Evolutionary conservation across 106 monocot genomes (phyloP), one percentile per base, ranked within the genome.

Genomic region (Posidonia australis): DNA sequence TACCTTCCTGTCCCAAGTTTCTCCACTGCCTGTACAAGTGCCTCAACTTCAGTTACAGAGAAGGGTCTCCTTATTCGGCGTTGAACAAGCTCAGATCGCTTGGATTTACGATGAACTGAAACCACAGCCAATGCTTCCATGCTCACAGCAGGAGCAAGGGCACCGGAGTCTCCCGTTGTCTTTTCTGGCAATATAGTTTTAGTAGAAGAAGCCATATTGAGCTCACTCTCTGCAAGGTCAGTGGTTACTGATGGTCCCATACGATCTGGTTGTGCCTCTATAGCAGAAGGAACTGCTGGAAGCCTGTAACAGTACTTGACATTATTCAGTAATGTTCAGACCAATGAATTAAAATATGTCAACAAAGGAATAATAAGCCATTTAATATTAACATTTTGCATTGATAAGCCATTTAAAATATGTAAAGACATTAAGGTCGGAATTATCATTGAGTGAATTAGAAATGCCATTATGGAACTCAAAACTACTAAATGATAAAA

Each of bases 1-100:
- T 4, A 79, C 83, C 83, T 79, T 69, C 83, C 83, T 10, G 83
- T 83, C 42, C 83, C 83, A 7, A 83, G 65, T 46, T 62, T 76
- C 58, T 83, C 83, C 18, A 83, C 83, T 18, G 78, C 83, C 41
- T 76, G 76, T 28, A 83, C 83, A 3, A 83, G 78, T 0, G 79
- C 83, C 56, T 83, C 83, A 41, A 83, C 83, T 70, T 83, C 83
- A 31, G 72, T 13, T 32, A 83, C 83, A 17, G 83, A 70, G 79
- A 83, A 83, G 17, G 83, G 83, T 21, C 83, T 63, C 51, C 83
- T 57, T 6, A 76, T 72, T 22, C 83, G 83, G 13, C 83, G 83
- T 13, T 76, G 83, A 20, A 32, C 69, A 21, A 73, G 44, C 23
- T 72, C 83, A 12, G 60, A 22, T 9, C 69, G 72, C 64, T 64